Conservation (phyloP, 2,329 filamentous ascomycete genomes). For the Periconia sp. region DNA sequence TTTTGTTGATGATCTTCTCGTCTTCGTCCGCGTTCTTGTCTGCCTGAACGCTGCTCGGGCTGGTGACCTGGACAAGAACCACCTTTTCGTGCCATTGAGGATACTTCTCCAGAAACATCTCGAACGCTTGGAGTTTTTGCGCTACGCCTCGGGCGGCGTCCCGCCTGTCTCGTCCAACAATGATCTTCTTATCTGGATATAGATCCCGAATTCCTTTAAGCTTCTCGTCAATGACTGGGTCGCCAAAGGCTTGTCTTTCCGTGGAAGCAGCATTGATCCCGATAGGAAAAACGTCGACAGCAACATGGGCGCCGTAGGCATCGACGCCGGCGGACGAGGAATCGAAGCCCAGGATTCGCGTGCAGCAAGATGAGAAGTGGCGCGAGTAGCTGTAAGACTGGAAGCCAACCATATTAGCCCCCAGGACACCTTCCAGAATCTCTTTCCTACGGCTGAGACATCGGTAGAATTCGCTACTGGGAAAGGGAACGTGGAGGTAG, state of each 20-base stretch:
- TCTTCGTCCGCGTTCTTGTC: slow-evolving; percentile 73
- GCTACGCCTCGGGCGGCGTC: slow-evolving; percentile 91
- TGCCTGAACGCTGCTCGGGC: slow-evolving; percentile 79
- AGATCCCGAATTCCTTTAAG: slow-evolving; percentile 74
- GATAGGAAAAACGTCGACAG: slow-evolving; percentile 92
- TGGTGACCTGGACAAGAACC: slow-evolving; percentile 93
- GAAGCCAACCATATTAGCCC: slow-evolving; percentile 92
- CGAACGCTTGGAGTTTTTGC: slow-evolving; percentile 95
- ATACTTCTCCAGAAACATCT: slow-evolving; percentile 87
- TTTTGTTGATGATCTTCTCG: slow-evolving; percentile 83
- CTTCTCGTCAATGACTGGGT: slow-evolving; percentile 72
- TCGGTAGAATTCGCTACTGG: slow-evolving; percentile 92
- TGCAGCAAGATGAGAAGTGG: slow-evolving; percentile 94
- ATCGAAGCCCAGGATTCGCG: slow-evolving; percentile 86
- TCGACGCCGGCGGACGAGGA: slow-evolving; percentile 86
- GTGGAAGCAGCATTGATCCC: slow-evolving; percentile 89
- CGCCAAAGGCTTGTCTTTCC: slow-evolving; percentile 74
- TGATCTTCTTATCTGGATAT: slow-evolving; percentile 91
- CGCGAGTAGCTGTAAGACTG: slow-evolving; percentile 95
- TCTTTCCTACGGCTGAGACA: slow-evolving; percentile 89
- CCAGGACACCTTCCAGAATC: slow-evolving; percentile 85
- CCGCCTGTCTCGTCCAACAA: slow-evolving; percentile 91
- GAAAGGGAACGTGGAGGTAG: slow-evolving; percentile 93
- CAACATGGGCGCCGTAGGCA: slow-evolving; percentile 85
- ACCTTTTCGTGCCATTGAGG: slow-evolving; percentile 93